These are phyloP conservation scores for Moniliophthora roreri DNA, from an alignment of 1,284 basidiomycete genomes.

Conservation along the genomic window DNA sequence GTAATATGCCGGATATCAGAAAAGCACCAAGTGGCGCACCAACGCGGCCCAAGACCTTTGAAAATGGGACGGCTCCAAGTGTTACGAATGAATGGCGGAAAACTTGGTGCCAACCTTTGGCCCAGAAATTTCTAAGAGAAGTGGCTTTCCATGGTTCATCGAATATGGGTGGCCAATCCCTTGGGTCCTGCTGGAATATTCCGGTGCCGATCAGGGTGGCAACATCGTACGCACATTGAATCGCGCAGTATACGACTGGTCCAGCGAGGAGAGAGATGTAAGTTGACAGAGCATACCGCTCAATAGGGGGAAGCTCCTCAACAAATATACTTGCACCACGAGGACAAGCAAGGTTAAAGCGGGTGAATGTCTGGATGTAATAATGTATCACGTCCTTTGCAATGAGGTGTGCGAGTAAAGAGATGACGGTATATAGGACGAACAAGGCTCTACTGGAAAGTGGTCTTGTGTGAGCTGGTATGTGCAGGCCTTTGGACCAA, in stretches of 20 bases:
- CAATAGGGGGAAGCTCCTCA: constrained; percentile 33
- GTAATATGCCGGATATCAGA: constrained; percentile 53
- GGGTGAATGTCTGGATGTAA: constrained; percentile 37
- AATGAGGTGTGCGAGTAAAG: constrained; percentile 34
- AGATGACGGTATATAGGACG: constrained; percentile 29
- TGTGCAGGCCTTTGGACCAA: constrained; percentile 41
- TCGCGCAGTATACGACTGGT: constrained; percentile 36
- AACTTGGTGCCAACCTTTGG: constrained; percentile 43
- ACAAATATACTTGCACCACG: constrained; percentile 54
- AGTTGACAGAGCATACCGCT: constrained; percentile 44
- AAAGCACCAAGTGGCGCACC: constrained; percentile 57
- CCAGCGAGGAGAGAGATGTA: constrained; percentile 41
- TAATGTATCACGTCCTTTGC: constrained; percentile 42
- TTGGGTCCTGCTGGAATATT: constrained; percentile 32
- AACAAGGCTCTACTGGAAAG: constrained; percentile 36
- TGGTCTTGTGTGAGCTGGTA: constrained; percentile 42
- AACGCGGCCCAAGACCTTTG: constrained; percentile 38
- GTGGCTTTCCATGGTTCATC: constrained; percentile 36
- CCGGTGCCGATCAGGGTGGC: constrained; percentile 41
- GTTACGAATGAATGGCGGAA: constrained; percentile 38
- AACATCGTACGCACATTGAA: constrained; percentile 44
- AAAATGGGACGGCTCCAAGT: constrained; percentile 29
- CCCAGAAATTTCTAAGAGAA: constrained; percentile 44
- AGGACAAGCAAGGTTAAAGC: constrained; percentile 32
- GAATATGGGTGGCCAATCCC: constrained; percentile 44